Base-by-base conservation (phyloP, 805 yeast genomes). In the Wickerhamomyces strasburgensis region DNA sequence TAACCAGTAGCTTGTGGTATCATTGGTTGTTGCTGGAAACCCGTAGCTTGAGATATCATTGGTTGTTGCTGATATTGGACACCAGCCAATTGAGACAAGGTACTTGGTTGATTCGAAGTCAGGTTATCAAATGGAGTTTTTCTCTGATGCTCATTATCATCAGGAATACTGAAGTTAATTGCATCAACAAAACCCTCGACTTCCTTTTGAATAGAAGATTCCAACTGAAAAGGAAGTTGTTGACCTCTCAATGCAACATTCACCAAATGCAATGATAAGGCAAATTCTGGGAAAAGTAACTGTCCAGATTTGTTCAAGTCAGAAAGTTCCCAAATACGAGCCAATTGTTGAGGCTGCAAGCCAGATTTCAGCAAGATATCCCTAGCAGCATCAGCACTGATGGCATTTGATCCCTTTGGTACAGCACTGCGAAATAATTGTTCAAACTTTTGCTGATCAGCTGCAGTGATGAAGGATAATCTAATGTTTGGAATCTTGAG, bases 211-310 rank as follows among this genome's bases (percentile, higher is more conserved):
- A 87, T 77, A 44, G 73, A 78, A 15, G 73, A 72, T 21, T 95
- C 96, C 47, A 90, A 62, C 28, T 67, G 70, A 29, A 66, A 67
- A 3, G 98, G 97, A 42, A 89, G 67, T 7, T 80, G 66, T 48
- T 84, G 88, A 26, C 96, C 95, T 49, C 75, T 78, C 48, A 85
- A 68, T 0, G 82, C 83, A 52, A 77, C 62, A 49, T 84, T 83
- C 56, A 95, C 88, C 49, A 90, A 68, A 59, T 88, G 90, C 69
- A 90, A 78, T 14, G 96, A 88, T 47, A 90, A 68, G 13, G 95
- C 95, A 68, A 90, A 90, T 60, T 90, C 97, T 2, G 98, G 98
- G 56, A 89, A 90, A 49, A 90, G 63, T 43, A 90, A 72, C 38
- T 78, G 72, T 2, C 98, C 98, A 6, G 93, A 80, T 51, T 78